Evolutionary conservation across 1,284 basidiomycete genomes (phyloP), one percentile per base, ranked within the genome.

Genomic region (Fereydounia khargensis): DNA sequence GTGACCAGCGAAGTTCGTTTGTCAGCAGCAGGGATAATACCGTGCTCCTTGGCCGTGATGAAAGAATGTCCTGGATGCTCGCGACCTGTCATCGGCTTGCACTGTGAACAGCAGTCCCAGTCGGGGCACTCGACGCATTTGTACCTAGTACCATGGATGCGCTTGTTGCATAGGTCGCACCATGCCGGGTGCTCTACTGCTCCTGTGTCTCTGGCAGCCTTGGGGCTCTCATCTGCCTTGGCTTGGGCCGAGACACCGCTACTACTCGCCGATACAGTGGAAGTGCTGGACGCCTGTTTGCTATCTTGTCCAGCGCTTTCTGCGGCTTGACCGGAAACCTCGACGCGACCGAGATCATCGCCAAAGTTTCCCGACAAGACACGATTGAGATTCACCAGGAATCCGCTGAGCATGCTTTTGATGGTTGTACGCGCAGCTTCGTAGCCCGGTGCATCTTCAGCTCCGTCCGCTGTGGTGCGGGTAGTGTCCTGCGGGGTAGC

Each of bases 51-150:
- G 17, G 47, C 18, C 6, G 14, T 42, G 21, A 57, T 18, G 23
- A 60, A 42, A 18, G 34, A 40, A 22, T 65, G 63, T 9, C 36
- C 49, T n/a, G 55, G 60, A 37, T 65, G 63, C 16, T n/a, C 9
- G 7, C 6, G 8, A 11, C 30, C 31, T 6, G 40, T 20, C 2
- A 10, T n/a, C 3, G 22, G n/a, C 11, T 39, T 19, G 22, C 63
- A 60, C 20, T 16, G 18, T 6, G 11, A 3, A 27, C 63, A 63
- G n/a, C 34, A 36, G 38, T 65, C 63, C 43, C 47, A 65, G 38
- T 63, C 51, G 20, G 46, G 50, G 38, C 62, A 65, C 11, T 39
- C 37, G 5, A 63, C 19, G 42, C 54, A 50, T 27, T 50, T 50
- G 41, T 30, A 30, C 16, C 47, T 40, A 14, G 17, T 14, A 6